These are phyloP conservation scores for Ceratobasidium sp. DNA, from an alignment of 1,284 basidiomycete genomes.

Conservation along the genomic window DNA sequence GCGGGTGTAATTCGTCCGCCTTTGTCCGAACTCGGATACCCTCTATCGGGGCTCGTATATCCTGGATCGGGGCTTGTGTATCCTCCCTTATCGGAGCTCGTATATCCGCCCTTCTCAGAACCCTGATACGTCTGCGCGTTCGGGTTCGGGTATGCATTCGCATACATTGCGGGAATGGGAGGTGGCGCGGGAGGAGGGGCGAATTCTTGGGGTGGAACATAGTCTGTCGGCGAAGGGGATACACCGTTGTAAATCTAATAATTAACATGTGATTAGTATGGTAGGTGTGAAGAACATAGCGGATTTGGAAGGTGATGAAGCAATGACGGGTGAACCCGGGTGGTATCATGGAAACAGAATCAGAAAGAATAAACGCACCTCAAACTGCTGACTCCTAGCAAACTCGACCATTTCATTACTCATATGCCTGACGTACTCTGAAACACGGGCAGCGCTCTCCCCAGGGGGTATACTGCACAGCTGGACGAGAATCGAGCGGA, in stretches of 20 bases:
- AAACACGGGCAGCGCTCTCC: not conserved
- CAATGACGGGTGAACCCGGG: too few species aligned
- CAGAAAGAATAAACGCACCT: conserved; percentile 2
- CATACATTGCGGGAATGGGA: not conserved
- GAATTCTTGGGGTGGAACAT: conserved; percentile 16
- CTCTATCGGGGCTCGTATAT: conserved; percentile 28
- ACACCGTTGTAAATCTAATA: conserved; percentile 33
- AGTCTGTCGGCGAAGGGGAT: conserved; percentile 29
- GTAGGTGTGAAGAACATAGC: not conserved
- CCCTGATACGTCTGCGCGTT: not conserved
- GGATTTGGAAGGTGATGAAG: too few species aligned
- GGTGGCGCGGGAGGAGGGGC: conserved; percentile 2
- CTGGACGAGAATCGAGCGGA: conserved; percentile 32
- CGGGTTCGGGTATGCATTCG: conserved; percentile 30
- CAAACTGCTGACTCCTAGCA: conserved; percentile 37
- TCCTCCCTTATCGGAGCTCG: not conserved
- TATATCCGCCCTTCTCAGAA: not conserved
- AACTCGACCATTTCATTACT: conserved; percentile 22
- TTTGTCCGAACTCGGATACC: not conserved
- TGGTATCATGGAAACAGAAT: too few species aligned
- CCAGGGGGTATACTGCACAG: conserved; percentile 9
- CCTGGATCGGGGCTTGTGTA: not conserved
- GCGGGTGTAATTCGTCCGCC: not conserved
- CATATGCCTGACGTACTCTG: conserved; percentile 4
- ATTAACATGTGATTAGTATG: not conserved